Evolutionary conservation across 139 green algal species (phyloP).

Genomic region (Volvox africanus): DNA sequence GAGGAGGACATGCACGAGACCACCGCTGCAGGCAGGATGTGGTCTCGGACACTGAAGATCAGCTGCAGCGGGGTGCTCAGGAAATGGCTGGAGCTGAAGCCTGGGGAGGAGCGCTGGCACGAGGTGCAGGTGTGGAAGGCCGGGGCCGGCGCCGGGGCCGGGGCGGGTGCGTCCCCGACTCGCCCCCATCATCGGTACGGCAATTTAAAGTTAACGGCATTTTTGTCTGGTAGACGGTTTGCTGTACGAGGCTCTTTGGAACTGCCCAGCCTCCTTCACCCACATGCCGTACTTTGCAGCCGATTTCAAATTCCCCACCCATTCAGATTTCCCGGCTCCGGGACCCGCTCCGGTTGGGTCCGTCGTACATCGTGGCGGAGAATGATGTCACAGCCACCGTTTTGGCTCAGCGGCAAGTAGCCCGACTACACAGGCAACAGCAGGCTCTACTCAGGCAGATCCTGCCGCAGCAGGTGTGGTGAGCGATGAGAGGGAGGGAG

Average conservation of each 20-base stretch:
- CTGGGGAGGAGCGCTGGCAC: slow-evolving; percentile 30
- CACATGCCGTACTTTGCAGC: too few species aligned
- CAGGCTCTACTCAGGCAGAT: slow-evolving; percentile 30
- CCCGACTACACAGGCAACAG: slow-evolving; percentile 24
- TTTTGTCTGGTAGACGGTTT: too few species aligned
- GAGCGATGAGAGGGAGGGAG: not conserved
- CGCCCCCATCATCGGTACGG: too few species aligned
- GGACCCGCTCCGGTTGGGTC: not conserved
- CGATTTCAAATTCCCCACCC: too few species aligned
- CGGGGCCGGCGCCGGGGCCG: too few species aligned
- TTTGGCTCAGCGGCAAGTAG: slow-evolving; percentile 1
- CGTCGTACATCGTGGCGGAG: slow-evolving; percentile 24
- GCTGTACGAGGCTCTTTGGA: too few species aligned
- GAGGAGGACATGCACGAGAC: slow-evolving; percentile 16
- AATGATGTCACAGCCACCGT: slow-evolving; percentile 30
- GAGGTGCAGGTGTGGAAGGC: slow-evolving; percentile 22
- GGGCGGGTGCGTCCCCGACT: too few species aligned
- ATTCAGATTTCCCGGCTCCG: slow-evolving; percentile 21
- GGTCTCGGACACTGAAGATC: slow-evolving; percentile 8
- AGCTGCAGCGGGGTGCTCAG: slow-evolving; percentile 22
- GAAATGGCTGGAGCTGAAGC: slow-evolving; percentile 12
- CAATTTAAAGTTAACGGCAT: too few species aligned
- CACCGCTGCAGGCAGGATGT: slow-evolving; percentile 3
- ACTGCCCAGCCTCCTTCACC: too few species aligned
- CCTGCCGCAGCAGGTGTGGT: slow-evolving; percentile 16